Conservation (phyloP, 805 yeast species). For the Wickerhamiella lipophila region DNA sequence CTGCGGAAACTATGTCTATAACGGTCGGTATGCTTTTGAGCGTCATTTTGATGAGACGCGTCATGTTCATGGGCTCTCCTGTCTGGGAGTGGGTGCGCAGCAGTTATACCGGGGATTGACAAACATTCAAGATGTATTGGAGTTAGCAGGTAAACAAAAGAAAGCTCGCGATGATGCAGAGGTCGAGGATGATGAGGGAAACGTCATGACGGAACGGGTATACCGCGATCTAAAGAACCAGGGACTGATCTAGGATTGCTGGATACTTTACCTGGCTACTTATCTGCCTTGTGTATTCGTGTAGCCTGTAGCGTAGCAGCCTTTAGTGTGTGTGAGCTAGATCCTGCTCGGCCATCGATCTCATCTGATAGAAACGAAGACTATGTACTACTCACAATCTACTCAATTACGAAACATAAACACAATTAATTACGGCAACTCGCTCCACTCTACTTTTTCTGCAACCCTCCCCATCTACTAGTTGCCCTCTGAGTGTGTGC, state of each 20-base stretch:
- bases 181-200: slow-evolving; percentile 87
- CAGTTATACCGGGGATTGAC: slow-evolving; percentile 50
- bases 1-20: slow-evolving; percentile 62
- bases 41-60: slow-evolving; percentile 61
- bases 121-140: slow-evolving; percentile 51
- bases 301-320: too few relatives aligned
- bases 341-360: too few relatives aligned
- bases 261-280: too few relatives aligned
- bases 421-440: too few relatives aligned
- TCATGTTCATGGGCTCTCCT: slow-evolving; percentile 61
- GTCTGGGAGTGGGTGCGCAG: slow-evolving; percentile 55
- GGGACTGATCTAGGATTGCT: slow-evolving; percentile 48
- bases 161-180: slow-evolving; percentile 46
- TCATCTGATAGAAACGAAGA: too few relatives aligned
- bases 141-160: slow-evolving; percentile 34
- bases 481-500: background rate
- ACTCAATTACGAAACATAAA: too few relatives aligned
- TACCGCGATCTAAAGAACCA: slow-evolving; percentile 78
- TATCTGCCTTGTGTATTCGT: too few relatives aligned
- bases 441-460: too few relatives aligned
- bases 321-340: too few relatives aligned
- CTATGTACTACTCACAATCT: too few relatives aligned
- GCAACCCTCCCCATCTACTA: background rate
- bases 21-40: slow-evolving; percentile 60
- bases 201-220: slow-evolving; percentile 74